Base-by-base conservation (phyloP, 768 basidiomycete genomes). In the Boletus bicolor region DNA sequence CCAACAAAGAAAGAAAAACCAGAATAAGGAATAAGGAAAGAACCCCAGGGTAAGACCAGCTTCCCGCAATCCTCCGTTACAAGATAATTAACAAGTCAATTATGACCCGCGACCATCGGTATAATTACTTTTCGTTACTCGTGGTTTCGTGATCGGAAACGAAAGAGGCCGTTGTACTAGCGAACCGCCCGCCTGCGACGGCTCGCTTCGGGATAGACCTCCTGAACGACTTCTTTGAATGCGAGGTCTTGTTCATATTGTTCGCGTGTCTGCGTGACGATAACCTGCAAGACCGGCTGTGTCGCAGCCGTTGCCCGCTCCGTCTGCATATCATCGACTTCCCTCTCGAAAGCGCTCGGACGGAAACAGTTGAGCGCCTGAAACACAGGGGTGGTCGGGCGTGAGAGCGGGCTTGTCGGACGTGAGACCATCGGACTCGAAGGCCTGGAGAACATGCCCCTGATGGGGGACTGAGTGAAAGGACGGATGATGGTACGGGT, bases 401-500 rank as follows among this genome's bases (percentile, higher is more conserved):
- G 67, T n/a, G 61, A 57, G 10, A 59, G 57, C 43, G 62, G 66
- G 46, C 61, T 60, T 24, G 51, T 46, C 21, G 74, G 65, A 32
- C 71, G 68, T 8, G 68, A 58, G 48, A 64, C 62, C 56, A 64
- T 54, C n/a, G 66, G 69, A 35, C 58, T 69, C 35, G 70, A 70
- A 0, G 74, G 66, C 17, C 70, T 63, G 30, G 75, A 64, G 52
- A 75, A 69, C 41, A 57, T 51, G 35, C 56, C 52, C 38, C 59
- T 48, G 41, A 64, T 41, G 17, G 70, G 44, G 11, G 71, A 58
- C 43, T 62, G 68, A 2, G 72, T 53, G 14, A 57, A 34, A 6
- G 74, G 75, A n/a, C 71, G 72, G 51, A 77, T 68, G 63, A 73
- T 70, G 44, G 72, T 75, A 53, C 75, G 75, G 37, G 72, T 72